Evolutionary conservation across 2,329 filamentous ascomycete species (phyloP), one percentile per base, ranked within the genome.

Genomic region (Alternaria sp.): DNA sequence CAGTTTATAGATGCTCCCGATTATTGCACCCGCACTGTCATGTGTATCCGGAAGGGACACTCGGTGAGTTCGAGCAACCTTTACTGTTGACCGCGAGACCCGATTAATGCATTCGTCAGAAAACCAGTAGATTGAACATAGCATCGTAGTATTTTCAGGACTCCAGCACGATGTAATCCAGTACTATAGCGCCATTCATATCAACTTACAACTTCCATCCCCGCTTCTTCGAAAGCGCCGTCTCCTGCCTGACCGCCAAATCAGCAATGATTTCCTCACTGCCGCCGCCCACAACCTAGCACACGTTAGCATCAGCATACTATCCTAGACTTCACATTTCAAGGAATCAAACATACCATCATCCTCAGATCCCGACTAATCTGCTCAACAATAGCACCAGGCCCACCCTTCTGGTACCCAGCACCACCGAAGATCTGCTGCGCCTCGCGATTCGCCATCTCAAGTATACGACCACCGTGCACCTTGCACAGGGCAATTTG

Each of bases 181-280:
- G 23, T 30, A 61, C n/a, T 15, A 19, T 9, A 25, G 26, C 7
- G 15, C 36, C 19, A 25, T 17, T 11, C 6, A 40, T 13, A 7
- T n/a, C 15, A n/a, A 21, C 21, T 52, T 19, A 83, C 64, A 83
- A 64, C 68, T 82, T 83, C 82, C 82, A 83, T 0, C 82, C 82
- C 64, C 81, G 74, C 65, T 74, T 79, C 71, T 76, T 79, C 26
- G 78, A 76, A 13, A 80, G 60, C 7, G 68, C 72, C 6, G 73
- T 75, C 69, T 87, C 85, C 68, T 86, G 83, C 5, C 82, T 80
- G n/a, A 86, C 78, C 2, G 84, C 83, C 36, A 87, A 67, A 66
- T 87, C 85, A 0, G 82, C 80, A 49, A 87, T 79, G 57, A 87
- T 86, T 72, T 87, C 86, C 63, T 87, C 86, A 61, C 85, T 86